A percentile compares a stretch with the other conserved stretches of the same genome.
phyloP scores from a whole-genome alignment of 164 flowering plant genomes.

The Stephania japonica region DNA sequence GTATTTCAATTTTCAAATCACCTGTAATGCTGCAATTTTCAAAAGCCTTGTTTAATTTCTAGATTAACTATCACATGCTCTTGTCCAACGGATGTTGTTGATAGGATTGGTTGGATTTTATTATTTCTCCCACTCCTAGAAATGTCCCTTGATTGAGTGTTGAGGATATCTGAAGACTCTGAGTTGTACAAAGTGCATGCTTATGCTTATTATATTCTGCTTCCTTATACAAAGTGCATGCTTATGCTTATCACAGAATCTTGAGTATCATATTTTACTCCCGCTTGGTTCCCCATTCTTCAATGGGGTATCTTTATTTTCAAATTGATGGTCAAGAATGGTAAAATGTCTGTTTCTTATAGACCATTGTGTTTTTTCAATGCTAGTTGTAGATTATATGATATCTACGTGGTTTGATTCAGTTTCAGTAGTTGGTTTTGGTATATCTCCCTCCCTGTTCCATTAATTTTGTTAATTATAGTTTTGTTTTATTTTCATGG shows the following conservation, averaged over 20 bases:
- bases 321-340: neutral
- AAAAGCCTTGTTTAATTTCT: neutral
- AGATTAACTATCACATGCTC: neutral
- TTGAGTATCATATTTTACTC: too few relatives aligned
- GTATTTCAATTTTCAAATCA: neutral
- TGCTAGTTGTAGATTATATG: neutral
- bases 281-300: neutral
- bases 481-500: neutral
- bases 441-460: neutral
- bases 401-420: neutral
- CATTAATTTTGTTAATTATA: neutral
- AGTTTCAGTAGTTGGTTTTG: neutral
- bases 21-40: neutral
- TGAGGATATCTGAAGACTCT: neutral
- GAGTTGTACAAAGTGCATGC: neutral
- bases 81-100: neutral
- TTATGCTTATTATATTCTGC: neutral
- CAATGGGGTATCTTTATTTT: neutral
- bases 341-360: neutral
- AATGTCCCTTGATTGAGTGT: neutral
- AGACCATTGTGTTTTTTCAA: neutral
- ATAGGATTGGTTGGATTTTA: neutral
- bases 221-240: neutral
- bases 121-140: neutral
- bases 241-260: too few relatives aligned